Evolutionary conservation across 73 alveolate species (phyloP), one percentile per base, ranked within the genome.

Genomic region (Paramecium octaurelia): DNA sequence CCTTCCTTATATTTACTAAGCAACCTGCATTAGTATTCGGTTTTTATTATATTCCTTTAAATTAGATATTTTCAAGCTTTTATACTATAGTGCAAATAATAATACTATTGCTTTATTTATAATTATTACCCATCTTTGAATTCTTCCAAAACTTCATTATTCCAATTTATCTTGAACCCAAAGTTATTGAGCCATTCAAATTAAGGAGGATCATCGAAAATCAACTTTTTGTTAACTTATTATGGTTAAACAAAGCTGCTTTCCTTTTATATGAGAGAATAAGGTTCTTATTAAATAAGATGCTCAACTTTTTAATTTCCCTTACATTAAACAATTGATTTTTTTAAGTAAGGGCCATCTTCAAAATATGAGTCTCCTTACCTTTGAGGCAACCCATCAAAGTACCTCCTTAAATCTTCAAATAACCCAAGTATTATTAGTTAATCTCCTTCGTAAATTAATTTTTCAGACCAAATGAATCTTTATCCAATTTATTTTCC

Each of bases 1-100:
- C 94, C 27, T 89, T 89, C 36, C 92, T 89, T 0, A 89, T 73
- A 89, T 89, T 89, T 6, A 38, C 91, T 58, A 89, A 71, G 27
- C 94, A 89, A 48, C 85, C 88, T 29, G 94, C 94, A 64, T 58
- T 70, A 5, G 94, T 89, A 16, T 71, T 44, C 3, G 94, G 94
- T n/a, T 89, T 89, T 12, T 48, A 23, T 27, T 40, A 43, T 20
- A 80, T 1, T 44, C 91, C 91, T 35, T 46, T 80, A 48, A 80
- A 80, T 35, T 80, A 59, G n/a, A 80, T 20, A 24, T 46, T 80
- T 42, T 80, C 91, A 10, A 80, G 57, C 27, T 23, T 80, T 21
- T 80, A 23, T 9, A 80, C 57, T 48, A 80, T 43, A 14, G 14
- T 20, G 34, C 70, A 80, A 40, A 80, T 38, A 80, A 80, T 80